Base-by-base conservation (phyloP, 192 early-diverging fungal species). In the Dissophora globulifera region DNA sequence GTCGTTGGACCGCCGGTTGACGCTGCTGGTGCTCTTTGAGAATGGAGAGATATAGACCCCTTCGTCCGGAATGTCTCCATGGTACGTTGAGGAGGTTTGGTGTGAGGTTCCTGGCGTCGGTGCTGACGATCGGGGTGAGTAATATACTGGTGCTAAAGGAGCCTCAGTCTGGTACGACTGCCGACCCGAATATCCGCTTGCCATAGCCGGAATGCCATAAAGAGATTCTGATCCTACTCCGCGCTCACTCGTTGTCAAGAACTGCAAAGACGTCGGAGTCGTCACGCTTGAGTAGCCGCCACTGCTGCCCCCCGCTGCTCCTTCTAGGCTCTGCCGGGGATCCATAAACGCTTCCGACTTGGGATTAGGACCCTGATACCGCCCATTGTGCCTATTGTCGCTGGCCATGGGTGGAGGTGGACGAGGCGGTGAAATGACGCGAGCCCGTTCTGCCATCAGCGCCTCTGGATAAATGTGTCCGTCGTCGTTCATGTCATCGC, bases 211-310 rank as follows among this genome's bases (percentile, higher is more conserved):
- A 35, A 2, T 0, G 22, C 20, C 13, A 38, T 55, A 42, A 2
- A 15, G 26, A 13, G 23, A 35, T 0, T 50, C 55, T 15, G 32
- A 51, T 38, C 47, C 46, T 1, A n/a, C 19, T 7, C 45, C 47
- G 25, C 38, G 13, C n/a, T 57, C 60, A 6, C 32, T 40, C n/a
- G 35, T 41, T 16, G 25, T 3, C 40, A 72, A 43, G 29, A 58
- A 71, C 40, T 62, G 53, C 4, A 71, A 50, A 0, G 60, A 46
- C 29, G 61, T 72, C 16, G 59, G 60, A 8, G 61, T 64, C 25
- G 53, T 35, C 26, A 52, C 33, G 30, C 29, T 31, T 4, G 69
- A 62, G 40, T 55, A 55, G 8, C 57, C 58, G 25, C 8, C 30
- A 29, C 23, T 54, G 38, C 32, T 48, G 5, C 42, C 22, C 0